Evolutionary conservation across 2,329 filamentous ascomycete species (phyloP), one percentile per base, ranked within the genome.

Genomic region (Tolypocladium pustulatum): DNA sequence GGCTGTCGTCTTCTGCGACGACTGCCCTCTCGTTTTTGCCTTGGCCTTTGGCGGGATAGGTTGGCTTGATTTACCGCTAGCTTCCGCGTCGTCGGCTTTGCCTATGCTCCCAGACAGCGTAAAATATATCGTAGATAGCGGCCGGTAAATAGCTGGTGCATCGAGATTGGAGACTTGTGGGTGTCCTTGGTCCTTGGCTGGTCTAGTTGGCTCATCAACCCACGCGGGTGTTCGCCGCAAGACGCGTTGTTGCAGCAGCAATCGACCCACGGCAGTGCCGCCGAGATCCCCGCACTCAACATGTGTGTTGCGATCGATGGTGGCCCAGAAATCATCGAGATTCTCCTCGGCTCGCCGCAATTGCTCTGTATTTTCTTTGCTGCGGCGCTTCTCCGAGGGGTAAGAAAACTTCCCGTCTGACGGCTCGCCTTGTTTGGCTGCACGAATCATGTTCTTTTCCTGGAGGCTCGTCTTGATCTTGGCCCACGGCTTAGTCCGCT

Each of bases 191-290:
- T 57, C 61, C 5, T 40, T 27, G 9, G 51, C 37, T 22, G 62
- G 7, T 20, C 13, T 8, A 9, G 64, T 46, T 0, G 72, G 71
- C 57, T 79, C 75, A 54, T 79, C 76, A 34, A 73, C 63, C 78
- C 80, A 83, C 15, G 75, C 71, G 0, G 75, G 69, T 0, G 79
- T 84, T n/a, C 81, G 72, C 36, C 75, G 74, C 8, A 83, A 63
- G 1, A 61, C 63, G 4, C 75, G 73, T 0, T 61, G 53, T 36
- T 72, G 66, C 4, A 78, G 62, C 0, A 76, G 62, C 0, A 76
- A 59, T 13, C 36, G 43, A 25, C 65, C 59, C 22, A 61, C 30
- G 1, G 49, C 32, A 15, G 30, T 27, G 8, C 30, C 27, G 15
- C 64, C 60, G 15, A 59, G 36, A 13, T 17, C 20, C 22, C 57